Conservation (phyloP, 768 basidiomycete species). For the Lactarius quietus region DNA sequence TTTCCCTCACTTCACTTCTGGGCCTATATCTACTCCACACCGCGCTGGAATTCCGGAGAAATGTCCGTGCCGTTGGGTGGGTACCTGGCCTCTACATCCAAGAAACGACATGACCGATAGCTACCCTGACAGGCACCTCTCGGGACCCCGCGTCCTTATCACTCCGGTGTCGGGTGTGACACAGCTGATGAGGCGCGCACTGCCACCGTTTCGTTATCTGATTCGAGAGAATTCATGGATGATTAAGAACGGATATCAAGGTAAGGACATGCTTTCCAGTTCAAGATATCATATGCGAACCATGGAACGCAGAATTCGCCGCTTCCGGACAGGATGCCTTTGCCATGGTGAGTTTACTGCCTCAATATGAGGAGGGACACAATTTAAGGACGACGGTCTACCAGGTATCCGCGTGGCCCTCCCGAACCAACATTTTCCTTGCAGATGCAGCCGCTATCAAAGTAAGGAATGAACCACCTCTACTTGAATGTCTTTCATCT, state of each 20-base stretch:
- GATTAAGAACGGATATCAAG: background rate
- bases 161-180: background rate
- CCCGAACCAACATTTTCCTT: conserved; percentile 9
- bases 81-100: background rate
- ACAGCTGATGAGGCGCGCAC: background rate
- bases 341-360: conserved; percentile 1
- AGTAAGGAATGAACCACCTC: background rate
- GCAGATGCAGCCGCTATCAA: conserved; percentile 21
- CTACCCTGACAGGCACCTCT: background rate
- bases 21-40: background rate
- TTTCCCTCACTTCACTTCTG: background rate
- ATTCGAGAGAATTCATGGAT: background rate
- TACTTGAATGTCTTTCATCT: background rate
- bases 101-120: background rate
- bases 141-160: background rate
- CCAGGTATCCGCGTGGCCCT: conserved; percentile 9
- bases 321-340: conserved; percentile 13
- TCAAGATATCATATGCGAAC: background rate
- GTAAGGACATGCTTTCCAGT: background rate
- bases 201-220: background rate
- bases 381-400: background rate
- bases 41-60: background rate
- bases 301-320: conserved; percentile 2
- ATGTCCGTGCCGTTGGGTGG: background rate
- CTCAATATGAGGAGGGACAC: too few species aligned